Evolutionary conservation across 148 eudicot genomes (phyloP).

Genomic region (Suaeda aralocaspica): DNA sequence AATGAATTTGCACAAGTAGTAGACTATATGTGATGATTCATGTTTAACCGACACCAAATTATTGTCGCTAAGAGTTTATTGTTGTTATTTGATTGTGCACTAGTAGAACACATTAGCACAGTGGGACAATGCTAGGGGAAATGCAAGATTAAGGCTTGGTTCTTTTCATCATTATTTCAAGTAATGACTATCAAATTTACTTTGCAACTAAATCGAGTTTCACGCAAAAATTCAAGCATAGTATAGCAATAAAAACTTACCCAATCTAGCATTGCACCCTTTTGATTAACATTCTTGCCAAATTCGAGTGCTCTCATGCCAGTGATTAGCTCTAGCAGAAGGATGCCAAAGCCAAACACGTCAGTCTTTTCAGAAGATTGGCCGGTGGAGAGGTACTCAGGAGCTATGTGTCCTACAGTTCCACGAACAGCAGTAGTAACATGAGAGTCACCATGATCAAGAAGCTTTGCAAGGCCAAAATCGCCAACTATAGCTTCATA

Average conservation of each 20-base stretch:
- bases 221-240: too few species aligned
- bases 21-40: too few species aligned
- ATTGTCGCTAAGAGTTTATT: too few species aligned
- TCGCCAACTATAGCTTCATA: slow-evolving; percentile 91
- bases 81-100: too few species aligned
- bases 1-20: neutral
- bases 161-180: too few species aligned
- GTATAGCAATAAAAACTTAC: slow-evolving; percentile 36
- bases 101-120: too few species aligned
- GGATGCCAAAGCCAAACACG: slow-evolving; percentile 90
- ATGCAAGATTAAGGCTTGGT: too few species aligned
- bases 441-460: slow-evolving; percentile 84
- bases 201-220: too few species aligned
- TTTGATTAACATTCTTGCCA: slow-evolving; percentile 75
- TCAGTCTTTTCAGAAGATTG: slow-evolving; percentile 94
- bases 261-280: slow-evolving; percentile 96
- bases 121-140: too few species aligned
- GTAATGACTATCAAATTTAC: too few species aligned
- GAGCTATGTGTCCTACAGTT: slow-evolving; percentile 93
- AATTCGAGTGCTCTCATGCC: slow-evolving; percentile 90
- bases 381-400: slow-evolving; percentile 91
- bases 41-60: too few species aligned
- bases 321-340: slow-evolving; percentile 81
- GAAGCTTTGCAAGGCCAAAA: slow-evolving; percentile 94
- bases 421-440: slow-evolving; percentile 97